phyloP scores from a whole-genome alignment of 768 basidiomycete genomes.

The Boletus rex-veris region DNA sequence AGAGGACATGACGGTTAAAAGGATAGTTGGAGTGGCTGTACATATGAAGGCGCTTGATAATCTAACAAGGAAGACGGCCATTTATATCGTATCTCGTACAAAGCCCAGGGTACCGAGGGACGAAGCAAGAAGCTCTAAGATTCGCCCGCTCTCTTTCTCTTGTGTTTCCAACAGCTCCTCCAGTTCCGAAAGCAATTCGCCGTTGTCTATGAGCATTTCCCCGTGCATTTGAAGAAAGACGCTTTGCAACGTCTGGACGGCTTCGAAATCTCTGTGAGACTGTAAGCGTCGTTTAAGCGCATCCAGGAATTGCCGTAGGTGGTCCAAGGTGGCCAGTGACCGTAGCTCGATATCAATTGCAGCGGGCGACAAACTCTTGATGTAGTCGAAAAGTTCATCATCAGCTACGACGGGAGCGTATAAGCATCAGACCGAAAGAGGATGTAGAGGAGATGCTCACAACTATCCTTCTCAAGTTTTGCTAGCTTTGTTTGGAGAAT shows the following conservation, averaged over 20 bases:
- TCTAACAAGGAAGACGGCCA: background rate
- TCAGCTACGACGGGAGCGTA: constrained; percentile 41
- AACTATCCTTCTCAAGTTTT: constrained; percentile 56
- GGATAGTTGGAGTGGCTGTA: background rate
- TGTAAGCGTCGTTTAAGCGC: constrained; percentile 69
- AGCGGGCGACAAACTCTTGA: constrained; percentile 86
- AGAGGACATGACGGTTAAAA: constrained; percentile 17
- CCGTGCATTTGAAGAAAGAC: constrained; percentile 85
- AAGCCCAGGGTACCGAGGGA: constrained; percentile 76
- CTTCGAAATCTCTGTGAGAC: constrained; percentile 91
- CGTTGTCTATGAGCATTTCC: constrained; percentile 70
- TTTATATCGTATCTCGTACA: constrained; percentile 60
- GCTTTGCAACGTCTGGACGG: constrained; percentile 82
- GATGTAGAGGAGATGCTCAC: constrained; percentile 45
- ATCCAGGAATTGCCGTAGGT: constrained; percentile 64
- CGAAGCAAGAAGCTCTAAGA: constrained; percentile 71
- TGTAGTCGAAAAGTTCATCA: constrained; percentile 77
- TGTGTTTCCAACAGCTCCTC: constrained; percentile 63
- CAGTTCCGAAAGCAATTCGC: constrained; percentile 58
- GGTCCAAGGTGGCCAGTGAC: constrained; percentile 62
- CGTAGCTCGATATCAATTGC: constrained; percentile 89
- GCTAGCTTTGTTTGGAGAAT: constrained; percentile 66
- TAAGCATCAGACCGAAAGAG: constrained; percentile 5
- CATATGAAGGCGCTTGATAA: no score
- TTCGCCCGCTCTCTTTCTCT: constrained; percentile 68